These are phyloP conservation scores for Porodaedalea pini DNA, from an alignment of 1,284 basidiomycete species.

Conservation along the genomic window DNA sequence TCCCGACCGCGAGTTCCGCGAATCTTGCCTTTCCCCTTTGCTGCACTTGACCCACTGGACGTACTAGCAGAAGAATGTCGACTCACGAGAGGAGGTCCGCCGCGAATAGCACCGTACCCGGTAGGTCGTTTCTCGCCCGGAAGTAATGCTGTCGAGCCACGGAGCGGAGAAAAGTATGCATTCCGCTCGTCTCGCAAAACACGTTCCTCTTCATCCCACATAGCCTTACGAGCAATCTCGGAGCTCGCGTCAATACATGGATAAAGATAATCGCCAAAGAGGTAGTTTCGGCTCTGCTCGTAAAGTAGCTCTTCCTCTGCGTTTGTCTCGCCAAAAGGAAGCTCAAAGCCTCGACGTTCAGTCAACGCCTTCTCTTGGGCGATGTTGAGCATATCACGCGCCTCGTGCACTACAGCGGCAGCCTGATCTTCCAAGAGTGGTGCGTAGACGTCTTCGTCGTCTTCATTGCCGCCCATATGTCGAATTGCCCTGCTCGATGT, in stretches of 20 bases:
- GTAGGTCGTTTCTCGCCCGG: conserved; percentile 33
- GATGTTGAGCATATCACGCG: conserved; percentile 46
- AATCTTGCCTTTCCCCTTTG: conserved; percentile 23
- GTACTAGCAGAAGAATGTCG: conserved; percentile 14
- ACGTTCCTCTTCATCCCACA: conserved; percentile 73
- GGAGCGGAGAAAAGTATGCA: conserved; percentile 61
- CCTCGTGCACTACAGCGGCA: conserved; percentile 63
- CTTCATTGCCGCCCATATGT: conserved; percentile 43
- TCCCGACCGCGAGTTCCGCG: conserved; percentile 25
- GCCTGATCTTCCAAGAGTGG: conserved; percentile 71
- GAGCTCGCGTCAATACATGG: conserved; percentile 85
- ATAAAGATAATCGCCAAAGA: conserved; percentile 93
- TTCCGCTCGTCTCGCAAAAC: conserved; percentile 65
- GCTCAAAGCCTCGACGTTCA: conserved; percentile 55
- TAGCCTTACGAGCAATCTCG: conserved; percentile 56
- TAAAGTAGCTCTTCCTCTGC: conserved; percentile 70
- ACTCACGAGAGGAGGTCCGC: conserved; percentile 22
- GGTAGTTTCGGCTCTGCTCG: conserved; percentile 61
- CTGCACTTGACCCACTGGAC: conserved; percentile 18
- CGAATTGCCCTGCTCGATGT: conserved; percentile 24
- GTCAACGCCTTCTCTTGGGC: conserved; percentile 36
- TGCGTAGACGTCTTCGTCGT: conserved; percentile 66
- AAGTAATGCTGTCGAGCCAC: conserved; percentile 43
- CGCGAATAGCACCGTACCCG: conserved; percentile 57
- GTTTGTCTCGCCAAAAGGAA: conserved; percentile 63